A percentile compares a stretch with the other conserved stretches of the same genome.
phyloP scores from a whole-genome alignment of 257 asterid genomes.

The Anisodus tanguticus region DNA sequence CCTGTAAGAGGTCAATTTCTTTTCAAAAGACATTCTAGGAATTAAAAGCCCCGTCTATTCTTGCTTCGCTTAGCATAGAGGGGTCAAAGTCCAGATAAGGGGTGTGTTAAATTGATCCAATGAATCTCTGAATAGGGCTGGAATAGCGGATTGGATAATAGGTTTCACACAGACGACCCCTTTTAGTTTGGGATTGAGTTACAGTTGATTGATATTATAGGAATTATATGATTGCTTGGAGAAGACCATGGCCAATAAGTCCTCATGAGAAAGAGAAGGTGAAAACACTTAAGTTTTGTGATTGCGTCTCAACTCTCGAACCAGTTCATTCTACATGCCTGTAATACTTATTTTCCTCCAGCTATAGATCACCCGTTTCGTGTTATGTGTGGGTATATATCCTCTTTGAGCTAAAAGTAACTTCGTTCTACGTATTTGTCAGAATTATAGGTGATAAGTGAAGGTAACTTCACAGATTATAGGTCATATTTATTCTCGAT shows the following conservation, averaged over 20 bases:
- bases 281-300: not conserved
- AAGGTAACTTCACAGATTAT: not conserved
- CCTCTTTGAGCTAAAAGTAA: not conserved
- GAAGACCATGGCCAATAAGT: not conserved
- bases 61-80: not conserved
- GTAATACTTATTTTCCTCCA: not conserved
- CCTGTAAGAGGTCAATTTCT: not conserved
- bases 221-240: not conserved
- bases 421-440: no score
- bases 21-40: not conserved
- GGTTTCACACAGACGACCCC: not conserved
- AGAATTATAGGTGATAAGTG: not conserved
- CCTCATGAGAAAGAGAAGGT: not conserved
- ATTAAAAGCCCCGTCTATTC: not conserved
- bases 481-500: not conserved
- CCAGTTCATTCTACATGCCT: not conserved
- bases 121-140: not conserved
- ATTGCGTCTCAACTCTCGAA: not conserved
- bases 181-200: not conserved
- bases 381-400: not conserved
- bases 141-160: not conserved
- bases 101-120: conserved; percentile 1
- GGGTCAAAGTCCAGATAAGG: not conserved
- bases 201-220: no score
- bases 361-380: no score